Base-by-base conservation (phyloP, 129 eudicot species). In the Flaveria ramosissima region DNA sequence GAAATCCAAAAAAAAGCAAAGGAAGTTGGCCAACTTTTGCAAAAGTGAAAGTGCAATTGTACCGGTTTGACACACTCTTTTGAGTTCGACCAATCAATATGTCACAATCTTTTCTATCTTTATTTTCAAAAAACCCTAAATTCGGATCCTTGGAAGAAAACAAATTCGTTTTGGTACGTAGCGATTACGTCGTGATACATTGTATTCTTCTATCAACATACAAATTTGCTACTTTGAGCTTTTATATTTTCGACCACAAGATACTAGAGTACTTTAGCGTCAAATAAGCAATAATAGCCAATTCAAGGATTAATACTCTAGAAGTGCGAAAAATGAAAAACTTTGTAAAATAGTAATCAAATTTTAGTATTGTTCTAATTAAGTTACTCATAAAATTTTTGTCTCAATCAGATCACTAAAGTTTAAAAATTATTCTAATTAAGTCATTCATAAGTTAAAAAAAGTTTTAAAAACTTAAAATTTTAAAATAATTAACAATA, bases 21-120 rank as follows among this genome's bases (percentile, higher is more conserved):
- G 4, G 64, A 41, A 73, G 68, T 9, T 73, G 36, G 52, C 43
- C 52, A 56, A 41, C 77, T 41, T 73, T 57, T 73, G 55, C n/a
- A 45, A 73, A 56, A 55, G 53, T 52, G 52, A 72, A 72, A 56
- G 77, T 53, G 23, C 55, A 52, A 39, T 41, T 73, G 56, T 20
- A 73, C 60, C 59, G 17, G 42, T 42, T 74, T 46, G 30, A 60
- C 26, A 24, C 45, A 13, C 45, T 13, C 71, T 62, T 61, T 62
- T 74, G 57, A 42, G 78, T 23, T 60, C 21, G 13, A 59, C 19
- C 45, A 71, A 53, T 71, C 48, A 71, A 71, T 50, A 30, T 14
- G 6, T 57, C 68, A 41, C 21, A 9, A 14, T 59, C 30, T 27
- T 50, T 27, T 27, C 14, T 30, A n/a, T 24, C 30, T 27, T 46